Conservation (phyloP, 495 filamentous ascomycete species). For the Barbatosphaeria neglecta region DNA sequence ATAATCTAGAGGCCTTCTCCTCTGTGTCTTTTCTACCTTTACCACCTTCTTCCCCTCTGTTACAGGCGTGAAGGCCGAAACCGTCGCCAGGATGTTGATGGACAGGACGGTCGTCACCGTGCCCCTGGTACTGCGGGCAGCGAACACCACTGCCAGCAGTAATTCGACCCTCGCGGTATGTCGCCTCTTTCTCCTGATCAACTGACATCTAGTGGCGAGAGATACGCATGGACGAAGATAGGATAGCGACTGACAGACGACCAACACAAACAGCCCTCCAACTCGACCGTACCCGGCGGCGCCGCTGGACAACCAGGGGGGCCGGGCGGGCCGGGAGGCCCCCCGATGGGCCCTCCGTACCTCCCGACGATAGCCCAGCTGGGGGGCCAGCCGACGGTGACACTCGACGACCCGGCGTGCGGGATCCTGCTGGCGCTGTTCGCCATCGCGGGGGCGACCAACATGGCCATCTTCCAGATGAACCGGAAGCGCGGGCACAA, state of each 20-base stretch:
- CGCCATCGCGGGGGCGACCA: constrained; percentile 39
- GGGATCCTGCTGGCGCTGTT: constrained; percentile 56
- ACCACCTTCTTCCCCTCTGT: not conserved
- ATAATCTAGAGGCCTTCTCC: no score
- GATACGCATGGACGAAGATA: no score
- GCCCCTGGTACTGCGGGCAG: not conserved
- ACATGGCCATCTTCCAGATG: constrained; percentile 54
- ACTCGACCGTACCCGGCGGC: no score
- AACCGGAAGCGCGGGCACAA: constrained; percentile 51
- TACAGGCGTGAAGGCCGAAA: not conserved
- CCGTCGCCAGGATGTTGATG: not conserved
- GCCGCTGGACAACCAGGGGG: not conserved
- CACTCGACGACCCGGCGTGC: constrained; percentile 53
- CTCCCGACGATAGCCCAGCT: constrained; percentile 31
- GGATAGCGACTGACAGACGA: not conserved
- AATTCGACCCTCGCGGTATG: not conserved
- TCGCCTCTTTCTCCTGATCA: not conserved
- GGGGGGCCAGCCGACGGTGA: constrained; percentile 44
- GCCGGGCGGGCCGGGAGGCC: not conserved
- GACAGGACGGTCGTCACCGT: not conserved
- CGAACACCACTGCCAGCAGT: not conserved
- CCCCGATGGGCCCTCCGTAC: constrained; percentile 21
- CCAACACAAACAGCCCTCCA: not conserved
- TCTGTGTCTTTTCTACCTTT: not conserved
- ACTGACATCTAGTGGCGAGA: not conserved